A percentile compares a stretch with the other conserved stretches of the same genome.
Evolutionary conservation across 768 basidiomycete species (phyloP).

Genomic region (Podaxis sp.): DNA sequence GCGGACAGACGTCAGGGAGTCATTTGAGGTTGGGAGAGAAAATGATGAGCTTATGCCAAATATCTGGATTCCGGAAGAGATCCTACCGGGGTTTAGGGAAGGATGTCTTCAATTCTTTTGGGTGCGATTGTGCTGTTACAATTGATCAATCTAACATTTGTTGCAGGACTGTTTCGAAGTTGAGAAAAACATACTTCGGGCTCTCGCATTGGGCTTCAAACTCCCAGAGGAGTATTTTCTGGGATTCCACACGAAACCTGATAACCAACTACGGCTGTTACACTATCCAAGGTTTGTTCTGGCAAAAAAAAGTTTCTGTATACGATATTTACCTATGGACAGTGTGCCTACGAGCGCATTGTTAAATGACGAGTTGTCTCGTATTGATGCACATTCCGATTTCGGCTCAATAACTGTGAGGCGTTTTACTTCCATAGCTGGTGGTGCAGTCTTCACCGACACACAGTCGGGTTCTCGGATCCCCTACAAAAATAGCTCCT

Average conservation of each 20-base stretch:
- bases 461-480: background rate
- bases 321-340: background rate
- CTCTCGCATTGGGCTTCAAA: slow-evolving; percentile 43
- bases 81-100: slow-evolving; percentile 50
- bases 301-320: background rate
- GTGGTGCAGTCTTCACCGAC: background rate
- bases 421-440: background rate
- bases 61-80: slow-evolving; percentile 51
- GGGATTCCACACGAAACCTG: slow-evolving; percentile 33
- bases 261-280: slow-evolving; percentile 54
- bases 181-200: slow-evolving; percentile 39
- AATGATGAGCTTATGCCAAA: slow-evolving; percentile 43
- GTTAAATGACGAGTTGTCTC: slow-evolving; percentile 29
- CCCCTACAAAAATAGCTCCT: slow-evolving; percentile 27
- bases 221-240: slow-evolving; percentile 42
- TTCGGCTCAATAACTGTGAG: slow-evolving; percentile 49
- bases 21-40: slow-evolving; percentile 52
- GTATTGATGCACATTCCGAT: slow-evolving; percentile 51
- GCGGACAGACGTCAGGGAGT: slow-evolving; percentile 42
- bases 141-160: background rate
- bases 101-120: slow-evolving; percentile 49
- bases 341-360: slow-evolving; percentile 31
- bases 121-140: slow-evolving; percentile 23
- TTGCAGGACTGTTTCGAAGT: slow-evolving; percentile 36
- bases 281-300: slow-evolving; percentile 44